phyloP scores from a whole-genome alignment of 352 stramenopile genomes.

The Phytophthora cactorum region DNA sequence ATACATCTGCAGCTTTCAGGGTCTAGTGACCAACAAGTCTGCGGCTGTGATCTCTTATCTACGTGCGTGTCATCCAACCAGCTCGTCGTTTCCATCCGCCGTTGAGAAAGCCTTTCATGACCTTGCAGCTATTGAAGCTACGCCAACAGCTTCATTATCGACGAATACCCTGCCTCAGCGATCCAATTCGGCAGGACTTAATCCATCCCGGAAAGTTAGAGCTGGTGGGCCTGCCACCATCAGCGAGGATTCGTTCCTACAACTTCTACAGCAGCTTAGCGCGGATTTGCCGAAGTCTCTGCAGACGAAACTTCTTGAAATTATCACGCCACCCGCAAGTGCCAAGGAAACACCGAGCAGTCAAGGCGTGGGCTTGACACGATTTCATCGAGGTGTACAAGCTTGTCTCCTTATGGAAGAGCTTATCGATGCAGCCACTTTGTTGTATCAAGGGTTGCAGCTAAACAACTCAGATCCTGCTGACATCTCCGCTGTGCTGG shows the following conservation, averaged over 20 bases:
- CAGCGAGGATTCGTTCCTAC: conserved; percentile 23
- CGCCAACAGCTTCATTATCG: neutral
- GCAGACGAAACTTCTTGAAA: conserved; percentile 21
- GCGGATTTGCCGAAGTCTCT: conserved; percentile 24
- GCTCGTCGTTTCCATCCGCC: conserved; percentile 20
- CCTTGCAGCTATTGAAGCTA: conserved; percentile 11
- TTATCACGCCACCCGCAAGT: neutral
- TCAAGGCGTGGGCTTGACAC: conserved; percentile 17
- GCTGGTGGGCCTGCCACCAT: conserved; percentile 14
- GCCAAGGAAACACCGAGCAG: neutral
- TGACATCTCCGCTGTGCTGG: neutral
- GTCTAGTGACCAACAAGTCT: conserved; percentile 17
- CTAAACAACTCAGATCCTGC: neutral
- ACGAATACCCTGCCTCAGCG: conserved; percentile 6
- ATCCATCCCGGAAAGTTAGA: conserved; percentile 7
- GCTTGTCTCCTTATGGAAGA: conserved; percentile 33
- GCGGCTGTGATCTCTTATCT: conserved; percentile 17
- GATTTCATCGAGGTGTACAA: conserved; percentile 29
- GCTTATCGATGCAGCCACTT: conserved; percentile 22
- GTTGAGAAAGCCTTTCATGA: conserved; percentile 32
- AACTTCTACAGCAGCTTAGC: conserved; percentile 31
- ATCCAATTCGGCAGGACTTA: conserved; percentile 2
- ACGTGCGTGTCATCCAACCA: conserved; percentile 25
- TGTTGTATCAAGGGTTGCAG: conserved; percentile 29
- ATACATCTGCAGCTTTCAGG: conserved; percentile 29